Evolutionary conservation across 2,329 filamentous ascomycete species (phyloP).

Genomic region (Sporothrix euskadiensis): DNA sequence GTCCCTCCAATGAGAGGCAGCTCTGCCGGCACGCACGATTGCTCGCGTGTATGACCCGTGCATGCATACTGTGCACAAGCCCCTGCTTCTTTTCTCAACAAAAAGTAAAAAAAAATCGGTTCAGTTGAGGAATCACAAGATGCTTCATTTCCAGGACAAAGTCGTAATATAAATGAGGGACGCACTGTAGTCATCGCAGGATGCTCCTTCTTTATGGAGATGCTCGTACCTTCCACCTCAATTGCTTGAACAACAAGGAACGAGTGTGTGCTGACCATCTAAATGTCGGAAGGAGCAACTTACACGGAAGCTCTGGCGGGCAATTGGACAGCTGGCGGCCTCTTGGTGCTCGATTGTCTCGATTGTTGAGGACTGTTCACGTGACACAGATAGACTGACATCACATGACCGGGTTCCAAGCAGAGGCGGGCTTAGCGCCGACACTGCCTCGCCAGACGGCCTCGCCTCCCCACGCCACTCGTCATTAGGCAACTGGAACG

Average conservation of each 20-base stretch:
- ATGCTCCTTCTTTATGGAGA: neutral
- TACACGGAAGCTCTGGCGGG: neutral
- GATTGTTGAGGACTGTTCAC: neutral
- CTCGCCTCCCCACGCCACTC: conserved; percentile 23
- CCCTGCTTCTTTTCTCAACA: neutral
- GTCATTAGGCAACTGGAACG: conserved; percentile 24
- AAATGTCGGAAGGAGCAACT: neutral
- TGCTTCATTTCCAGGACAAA: neutral
- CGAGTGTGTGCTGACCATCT: neutral
- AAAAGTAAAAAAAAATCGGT: neutral
- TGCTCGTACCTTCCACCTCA: no score
- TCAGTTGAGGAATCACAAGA: neutral
- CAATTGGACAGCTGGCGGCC: neutral
- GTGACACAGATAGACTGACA: neutral
- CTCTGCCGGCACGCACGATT: conserved; percentile 20
- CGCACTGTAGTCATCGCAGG: neutral
- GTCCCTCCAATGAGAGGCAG: conserved; percentile 22
- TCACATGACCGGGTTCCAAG: conserved; percentile 21
- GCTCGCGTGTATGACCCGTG: neutral
- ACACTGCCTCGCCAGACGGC: conserved; percentile 3
- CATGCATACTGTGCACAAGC: neutral
- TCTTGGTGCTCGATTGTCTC: neutral
- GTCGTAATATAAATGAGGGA: neutral
- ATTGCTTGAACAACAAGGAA: neutral
- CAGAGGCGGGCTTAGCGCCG: neutral